phyloP scores from a whole-genome alignment of 805 yeast genomes.

The Metschnikowia shivogae region DNA sequence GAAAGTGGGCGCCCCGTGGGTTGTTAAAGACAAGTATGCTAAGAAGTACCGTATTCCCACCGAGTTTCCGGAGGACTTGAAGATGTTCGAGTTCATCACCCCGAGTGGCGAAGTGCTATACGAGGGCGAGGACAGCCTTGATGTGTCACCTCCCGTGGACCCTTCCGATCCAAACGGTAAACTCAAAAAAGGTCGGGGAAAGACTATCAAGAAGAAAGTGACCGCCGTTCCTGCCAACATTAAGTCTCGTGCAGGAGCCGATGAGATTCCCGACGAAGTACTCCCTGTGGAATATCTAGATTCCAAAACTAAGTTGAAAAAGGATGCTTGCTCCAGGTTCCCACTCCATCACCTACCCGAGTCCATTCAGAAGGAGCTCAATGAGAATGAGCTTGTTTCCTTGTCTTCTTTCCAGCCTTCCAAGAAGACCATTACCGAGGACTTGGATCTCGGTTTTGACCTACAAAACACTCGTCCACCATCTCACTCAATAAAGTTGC shows the following conservation, averaged over 20 bases:
- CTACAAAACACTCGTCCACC: constrained; percentile 15
- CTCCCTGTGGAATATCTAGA: background rate
- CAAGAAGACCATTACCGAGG: constrained; percentile 18
- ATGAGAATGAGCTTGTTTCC: constrained; percentile 10
- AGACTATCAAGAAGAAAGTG: constrained; percentile 13
- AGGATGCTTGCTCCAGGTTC: constrained; percentile 14
- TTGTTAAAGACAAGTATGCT: constrained; percentile 76
- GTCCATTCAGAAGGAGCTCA: constrained; percentile 12
- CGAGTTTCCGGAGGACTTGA: constrained; percentile 54
- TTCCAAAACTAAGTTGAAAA: constrained; percentile 7
- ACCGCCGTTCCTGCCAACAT: constrained; percentile 10
- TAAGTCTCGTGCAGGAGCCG: background rate
- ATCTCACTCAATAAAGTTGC: constrained; percentile 11
- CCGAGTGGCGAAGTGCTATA: constrained; percentile 17
- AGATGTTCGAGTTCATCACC: constrained; percentile 26
- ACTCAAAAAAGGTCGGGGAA: constrained; percentile 12
- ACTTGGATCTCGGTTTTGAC: constrained; percentile 15
- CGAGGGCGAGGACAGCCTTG: constrained; percentile 15
- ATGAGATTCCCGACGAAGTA: constrained; percentile 3
- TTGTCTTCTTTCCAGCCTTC: constrained; percentile 17
- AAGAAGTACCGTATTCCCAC: constrained; percentile 60
- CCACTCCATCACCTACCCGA: constrained; percentile 17
- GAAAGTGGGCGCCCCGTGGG: constrained; percentile 94
- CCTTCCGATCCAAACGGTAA: constrained; percentile 5
- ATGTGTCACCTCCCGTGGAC: constrained; percentile 6